A percentile compares a stretch with the other conserved stretches of the same genome.
Evolutionary conservation across 345 rosid species (phyloP).

Genomic region (Triadica sebifera): DNA sequence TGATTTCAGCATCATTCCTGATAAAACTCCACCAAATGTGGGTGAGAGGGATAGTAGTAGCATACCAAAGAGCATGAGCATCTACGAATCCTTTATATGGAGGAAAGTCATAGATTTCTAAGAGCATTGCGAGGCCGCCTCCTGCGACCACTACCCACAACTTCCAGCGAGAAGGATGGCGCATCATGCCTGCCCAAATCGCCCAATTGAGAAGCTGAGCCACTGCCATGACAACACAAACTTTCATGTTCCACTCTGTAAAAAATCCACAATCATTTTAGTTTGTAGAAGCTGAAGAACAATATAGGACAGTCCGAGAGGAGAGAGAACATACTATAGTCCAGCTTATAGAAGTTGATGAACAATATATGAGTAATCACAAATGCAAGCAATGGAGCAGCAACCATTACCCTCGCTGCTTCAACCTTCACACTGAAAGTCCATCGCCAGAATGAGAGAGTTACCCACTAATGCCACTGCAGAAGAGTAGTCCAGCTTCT

Average conservation of each 20-base stretch:
- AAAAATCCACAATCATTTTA: not conserved
- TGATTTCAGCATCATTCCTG: constrained; percentile 67
- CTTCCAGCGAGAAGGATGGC: constrained; percentile 81
- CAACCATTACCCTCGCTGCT: constrained; percentile 82
- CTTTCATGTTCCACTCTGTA: constrained; percentile 58
- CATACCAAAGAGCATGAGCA: constrained; percentile 78
- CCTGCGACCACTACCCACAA: constrained; percentile 58
- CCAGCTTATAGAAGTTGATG: constrained; percentile 71
- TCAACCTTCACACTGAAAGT: constrained; percentile 63
- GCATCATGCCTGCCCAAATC: constrained; percentile 64
- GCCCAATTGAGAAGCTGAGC: constrained; percentile 80
- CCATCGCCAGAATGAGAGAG: constrained; percentile 66
- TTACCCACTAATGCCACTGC: constrained; percentile 70
- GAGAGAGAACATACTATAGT: constrained; percentile 49
- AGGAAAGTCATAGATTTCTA: constrained; percentile 69
- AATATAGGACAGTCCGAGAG: not conserved
- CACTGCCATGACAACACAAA: constrained; percentile 59
- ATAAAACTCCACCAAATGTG: constrained; percentile 88
- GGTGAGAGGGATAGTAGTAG: constrained; percentile 67
- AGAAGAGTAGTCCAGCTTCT: constrained; percentile 80
- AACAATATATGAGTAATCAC: constrained; percentile 77
- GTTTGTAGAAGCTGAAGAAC: not conserved
- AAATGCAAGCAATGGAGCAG: constrained; percentile 78
- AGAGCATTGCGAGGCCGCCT: constrained; percentile 52
- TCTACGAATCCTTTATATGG: constrained; percentile 69